Evolutionary conservation across 805 yeast genomes (phyloP), one percentile per base, ranked within the genome.

Genomic region (Blastobotrys parvus): DNA sequence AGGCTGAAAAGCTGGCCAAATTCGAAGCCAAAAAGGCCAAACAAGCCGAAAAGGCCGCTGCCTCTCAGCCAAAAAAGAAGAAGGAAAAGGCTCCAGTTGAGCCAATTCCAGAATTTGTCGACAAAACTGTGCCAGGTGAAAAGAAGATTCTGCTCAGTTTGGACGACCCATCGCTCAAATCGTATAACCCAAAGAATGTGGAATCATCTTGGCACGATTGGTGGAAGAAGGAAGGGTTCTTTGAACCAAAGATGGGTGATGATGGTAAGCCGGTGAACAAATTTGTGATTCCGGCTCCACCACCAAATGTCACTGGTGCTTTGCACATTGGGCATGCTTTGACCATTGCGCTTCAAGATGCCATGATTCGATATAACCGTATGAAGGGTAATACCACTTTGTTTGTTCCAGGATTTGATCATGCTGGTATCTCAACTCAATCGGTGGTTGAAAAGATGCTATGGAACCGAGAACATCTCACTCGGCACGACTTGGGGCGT

Each of bases 291-390:
- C 97, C 97, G 32, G 92, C 95, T n/a, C 98, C 98, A 32, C 98
- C 98, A 49, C 98, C 98, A 61, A 92, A 92, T 64, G 95, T 92
- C 51, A 92, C 98, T 38, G 98, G 98, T 68, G 97, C 97, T 38
- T 74, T 92, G 54, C 98, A 92, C 66, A 92, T 92, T 65, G 98
- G 98, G 55, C 98, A 92, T 65, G 98, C 97, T 22, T 75, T 92
- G 62, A 92, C 98, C 15, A 85, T 89, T 48, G 72, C 97, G 29
- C 83, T 92, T 59, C 98, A 92, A 71, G 98, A 92, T 64, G 66
- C 97, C 20, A 75, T 92, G 60, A 80, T 89, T 52, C 80, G 98
- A 67, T 92, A 77, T 72, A 79, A 92, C 74, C 82, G 98, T 71
- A 92, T 92, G 98, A 81, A 80, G 66, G 97, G 97, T 43, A 85